Base-by-base conservation (phyloP, 148 eudicot species). In the Fallopia convolvulus region DNA sequence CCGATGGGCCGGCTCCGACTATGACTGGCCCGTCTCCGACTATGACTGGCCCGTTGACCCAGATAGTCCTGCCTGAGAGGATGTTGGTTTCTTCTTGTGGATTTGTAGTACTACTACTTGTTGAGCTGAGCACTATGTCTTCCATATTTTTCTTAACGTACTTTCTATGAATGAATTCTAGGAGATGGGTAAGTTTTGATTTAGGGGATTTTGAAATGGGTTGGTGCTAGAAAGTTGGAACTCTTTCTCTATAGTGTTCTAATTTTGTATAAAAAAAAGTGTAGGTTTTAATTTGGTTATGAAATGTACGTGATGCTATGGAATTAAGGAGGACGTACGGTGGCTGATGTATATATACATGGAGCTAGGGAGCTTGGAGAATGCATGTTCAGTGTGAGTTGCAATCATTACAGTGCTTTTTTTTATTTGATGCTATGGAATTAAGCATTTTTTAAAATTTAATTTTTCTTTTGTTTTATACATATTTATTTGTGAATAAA, bases 1-100 rank as follows among this genome's bases (percentile, higher is more conserved):
- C 99, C 6, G 99, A 95, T 1, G 99, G 99, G 0, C 97, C 99
- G 58, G 97, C 99, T 0, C 99, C 99, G 2, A 95, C 84, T 9
- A 95, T 92, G 76, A 95, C 90, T 1, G 99, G 94, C 0, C 92
- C 97, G 0, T 90, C 99, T 0, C 99, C 99, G 2, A 95, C 84
- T 9, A 95, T 92, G 76, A 95, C 90, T 1, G 99, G 94, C 0
- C 92, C 97, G 0, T 90, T 73, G 70, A 61, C 70, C 70, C 70
- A 61, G 5, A 61, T 33, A 12, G 70, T 61, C 39, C 70, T 61
- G 2, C 70, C 70, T 61, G 68, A 61, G 36, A 30, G 33, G 17
- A 61, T 15, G 70, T 61, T 61, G 14, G 12, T 58, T 58, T 58
- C 65, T 58, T 58, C 13, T 58, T 58, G 65, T 20, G 65, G 65